Conservation (phyloP, 192 early-diverging fungal genomes). For the Geranomyces variabilis region DNA sequence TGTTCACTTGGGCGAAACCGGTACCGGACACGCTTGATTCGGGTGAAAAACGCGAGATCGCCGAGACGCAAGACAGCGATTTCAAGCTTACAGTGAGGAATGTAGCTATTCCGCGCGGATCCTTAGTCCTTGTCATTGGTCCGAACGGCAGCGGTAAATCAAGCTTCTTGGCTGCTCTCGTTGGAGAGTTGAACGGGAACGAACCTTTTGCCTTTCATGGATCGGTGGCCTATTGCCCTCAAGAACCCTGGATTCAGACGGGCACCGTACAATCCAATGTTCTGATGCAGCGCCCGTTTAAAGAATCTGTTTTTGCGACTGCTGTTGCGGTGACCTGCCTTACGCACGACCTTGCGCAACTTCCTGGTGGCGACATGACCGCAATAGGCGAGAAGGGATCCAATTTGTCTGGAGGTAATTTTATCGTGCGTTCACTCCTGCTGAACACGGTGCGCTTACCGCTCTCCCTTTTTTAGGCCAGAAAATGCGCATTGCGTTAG, state of each 20-base stretch:
- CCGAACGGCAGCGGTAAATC: constrained; percentile 71
- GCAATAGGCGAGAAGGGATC: constrained; percentile 76
- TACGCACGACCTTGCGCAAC: too few species aligned
- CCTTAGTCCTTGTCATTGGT: constrained; percentile 64
- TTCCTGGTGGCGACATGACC: constrained; percentile 34
- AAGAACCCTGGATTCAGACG: constrained; percentile 40
- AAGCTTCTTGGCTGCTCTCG: constrained; percentile 58
- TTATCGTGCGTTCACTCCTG: constrained; percentile 50
- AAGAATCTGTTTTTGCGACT: too few species aligned
- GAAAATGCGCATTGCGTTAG: constrained; percentile 52
- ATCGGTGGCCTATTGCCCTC: constrained; percentile 49
- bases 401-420: constrained; percentile 91
- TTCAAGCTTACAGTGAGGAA: constrained; percentile 55
- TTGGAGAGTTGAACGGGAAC: constrained; percentile 56
- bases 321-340: too few species aligned
- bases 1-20: too few species aligned
- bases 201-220: constrained; percentile 42
- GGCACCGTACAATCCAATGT: constrained; percentile 43
- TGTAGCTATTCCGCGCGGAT: constrained; percentile 46
- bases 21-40: too few species aligned
- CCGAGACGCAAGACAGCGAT: constrained; percentile 49
- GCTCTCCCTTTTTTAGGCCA: too few species aligned
- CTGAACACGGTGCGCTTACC: constrained; percentile 26
- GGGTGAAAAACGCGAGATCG: too few species aligned
- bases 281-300: constrained; percentile 18